Percentiles rank a stretch among this genome's conserved stretches.
Conservation (phyloP, 495 filamentous ascomycete genomes). For the Podospora bellae-mahoneyi region DNA sequence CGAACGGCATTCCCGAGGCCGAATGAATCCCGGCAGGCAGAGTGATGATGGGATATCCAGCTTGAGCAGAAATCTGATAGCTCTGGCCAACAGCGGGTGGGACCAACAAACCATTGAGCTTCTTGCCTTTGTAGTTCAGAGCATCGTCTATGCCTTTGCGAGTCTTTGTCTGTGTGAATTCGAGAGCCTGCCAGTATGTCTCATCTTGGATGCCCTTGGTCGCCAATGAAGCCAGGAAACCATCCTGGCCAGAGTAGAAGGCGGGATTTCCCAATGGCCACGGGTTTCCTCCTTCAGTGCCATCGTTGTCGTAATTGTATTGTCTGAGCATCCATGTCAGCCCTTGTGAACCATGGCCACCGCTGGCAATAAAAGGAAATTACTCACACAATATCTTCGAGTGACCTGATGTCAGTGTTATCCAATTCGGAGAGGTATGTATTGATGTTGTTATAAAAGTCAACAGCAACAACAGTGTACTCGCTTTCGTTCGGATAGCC, state of each 20-base stretch:
- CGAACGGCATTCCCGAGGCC: constrained; percentile 64
- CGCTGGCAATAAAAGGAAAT: not conserved
- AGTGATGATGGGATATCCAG: constrained; percentile 69
- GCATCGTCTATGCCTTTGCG: constrained; percentile 67
- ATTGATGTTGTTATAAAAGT: constrained; percentile 73
- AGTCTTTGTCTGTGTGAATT: constrained; percentile 55
- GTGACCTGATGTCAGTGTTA: constrained; percentile 59
- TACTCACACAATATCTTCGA: constrained; percentile 60
- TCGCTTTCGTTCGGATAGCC: constrained; percentile 67
- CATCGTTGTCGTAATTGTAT: constrained; percentile 64
- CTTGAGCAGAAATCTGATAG: constrained; percentile 51
- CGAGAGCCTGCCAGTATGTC: constrained; percentile 62
- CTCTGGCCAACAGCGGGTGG: constrained; percentile 65
- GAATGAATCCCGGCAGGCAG: constrained; percentile 56
- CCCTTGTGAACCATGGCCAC: too few relatives aligned
- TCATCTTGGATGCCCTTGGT: constrained; percentile 60
- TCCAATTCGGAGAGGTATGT: constrained; percentile 61
- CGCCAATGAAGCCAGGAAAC: constrained; percentile 58
- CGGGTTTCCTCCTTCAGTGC: constrained; percentile 66
- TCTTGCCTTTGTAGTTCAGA: constrained; percentile 46
- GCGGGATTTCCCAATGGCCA: constrained; percentile 54
- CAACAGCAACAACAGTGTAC: constrained; percentile 67
- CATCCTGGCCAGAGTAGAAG: constrained; percentile 68
- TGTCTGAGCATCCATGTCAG: not conserved
- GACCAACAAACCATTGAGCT: constrained; percentile 59